Evolutionary conservation across 345 rosid genomes (phyloP).

Genomic region (Aquilaria sinensis): DNA sequence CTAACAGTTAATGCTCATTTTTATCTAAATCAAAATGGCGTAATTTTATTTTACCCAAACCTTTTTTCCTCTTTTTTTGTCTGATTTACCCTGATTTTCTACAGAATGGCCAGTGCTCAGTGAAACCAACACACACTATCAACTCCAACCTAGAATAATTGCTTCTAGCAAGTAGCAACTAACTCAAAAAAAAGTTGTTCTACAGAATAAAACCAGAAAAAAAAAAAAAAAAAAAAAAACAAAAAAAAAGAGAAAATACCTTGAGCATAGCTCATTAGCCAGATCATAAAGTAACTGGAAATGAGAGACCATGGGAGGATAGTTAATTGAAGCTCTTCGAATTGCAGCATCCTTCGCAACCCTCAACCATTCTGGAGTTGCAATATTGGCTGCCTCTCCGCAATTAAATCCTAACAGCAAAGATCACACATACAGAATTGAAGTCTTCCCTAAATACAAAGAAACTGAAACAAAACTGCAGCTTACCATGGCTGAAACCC

Average conservation of each 20-base stretch:
- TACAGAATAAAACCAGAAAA: not conserved
- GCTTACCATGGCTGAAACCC: slow-evolving; percentile 95
- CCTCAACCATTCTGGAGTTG: slow-evolving; percentile 88
- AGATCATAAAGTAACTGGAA: slow-evolving; percentile 95
- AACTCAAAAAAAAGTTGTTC: slow-evolving; percentile 4
- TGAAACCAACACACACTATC: too few relatives aligned
- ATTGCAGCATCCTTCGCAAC: slow-evolving; percentile 91
- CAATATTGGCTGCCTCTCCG: slow-evolving; percentile 98
- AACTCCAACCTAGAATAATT: too few relatives aligned
- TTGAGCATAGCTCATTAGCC: slow-evolving; percentile 69
- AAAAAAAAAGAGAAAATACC: slow-evolving; percentile 33
- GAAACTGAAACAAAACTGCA: slow-evolving; percentile 11
- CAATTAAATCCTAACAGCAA: slow-evolving; percentile 67
- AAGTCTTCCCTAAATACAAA: slow-evolving; percentile 1
- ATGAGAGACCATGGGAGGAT: slow-evolving; percentile 99
- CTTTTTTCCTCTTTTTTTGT: too few relatives aligned
- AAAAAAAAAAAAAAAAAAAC: not conserved
- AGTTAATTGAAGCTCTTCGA: slow-evolving; percentile 95
- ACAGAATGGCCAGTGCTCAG: too few relatives aligned
- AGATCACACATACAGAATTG: slow-evolving; percentile 10
- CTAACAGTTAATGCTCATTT: too few relatives aligned
- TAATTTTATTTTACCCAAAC: too few relatives aligned
- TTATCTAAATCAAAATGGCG: too few relatives aligned
- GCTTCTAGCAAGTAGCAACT: too few relatives aligned
- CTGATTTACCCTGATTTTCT: too few relatives aligned